phyloP scores from a whole-genome alignment of 2,329 filamentous ascomycete genomes.

The Fusarium subglutinans region DNA sequence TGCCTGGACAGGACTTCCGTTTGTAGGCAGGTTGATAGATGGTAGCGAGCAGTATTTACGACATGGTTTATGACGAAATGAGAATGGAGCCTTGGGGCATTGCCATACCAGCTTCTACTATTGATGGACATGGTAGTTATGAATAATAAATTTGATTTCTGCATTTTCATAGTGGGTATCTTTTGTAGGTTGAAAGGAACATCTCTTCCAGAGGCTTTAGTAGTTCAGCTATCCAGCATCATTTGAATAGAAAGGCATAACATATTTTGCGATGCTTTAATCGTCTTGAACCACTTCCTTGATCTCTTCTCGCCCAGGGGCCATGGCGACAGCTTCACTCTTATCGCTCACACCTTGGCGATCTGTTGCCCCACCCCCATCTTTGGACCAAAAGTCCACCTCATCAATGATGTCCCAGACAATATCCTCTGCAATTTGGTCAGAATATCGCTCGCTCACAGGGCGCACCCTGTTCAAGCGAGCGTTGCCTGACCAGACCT shows the following conservation, averaged over 20 bases:
- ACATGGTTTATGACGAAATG: conserved; percentile 21
- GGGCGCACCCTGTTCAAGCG: conserved; percentile 58
- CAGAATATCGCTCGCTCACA: conserved; percentile 82
- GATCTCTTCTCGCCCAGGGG: conserved; percentile 64
- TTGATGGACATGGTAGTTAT: conserved; percentile 1
- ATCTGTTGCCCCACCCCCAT: conserved; percentile 63
- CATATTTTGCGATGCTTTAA: conserved; percentile 41
- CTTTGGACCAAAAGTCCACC: conserved; percentile 86
- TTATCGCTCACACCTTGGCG: conserved; percentile 56
- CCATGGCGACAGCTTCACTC: conserved; percentile 54
- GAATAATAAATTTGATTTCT: conserved; percentile 29
- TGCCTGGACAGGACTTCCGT: neutral
- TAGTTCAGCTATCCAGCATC: neutral
- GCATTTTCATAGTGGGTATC: conserved; percentile 44
- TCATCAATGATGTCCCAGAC: conserved; percentile 95
- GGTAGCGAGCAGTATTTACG: conserved; percentile 28
- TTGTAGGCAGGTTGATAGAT: neutral
- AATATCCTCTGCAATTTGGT: conserved; percentile 95
- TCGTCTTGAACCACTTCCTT: conserved; percentile 74
- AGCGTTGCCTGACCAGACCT: conserved; percentile 46
- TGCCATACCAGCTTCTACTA: conserved; percentile 21
- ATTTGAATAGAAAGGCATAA: neutral
- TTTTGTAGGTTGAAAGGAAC: conserved; percentile 5
- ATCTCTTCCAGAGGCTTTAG: neutral
- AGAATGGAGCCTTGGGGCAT: conserved; percentile 4